phyloP scores from a whole-genome alignment of 768 basidiomycete genomes.

The Pleurotus cornucopiae region DNA sequence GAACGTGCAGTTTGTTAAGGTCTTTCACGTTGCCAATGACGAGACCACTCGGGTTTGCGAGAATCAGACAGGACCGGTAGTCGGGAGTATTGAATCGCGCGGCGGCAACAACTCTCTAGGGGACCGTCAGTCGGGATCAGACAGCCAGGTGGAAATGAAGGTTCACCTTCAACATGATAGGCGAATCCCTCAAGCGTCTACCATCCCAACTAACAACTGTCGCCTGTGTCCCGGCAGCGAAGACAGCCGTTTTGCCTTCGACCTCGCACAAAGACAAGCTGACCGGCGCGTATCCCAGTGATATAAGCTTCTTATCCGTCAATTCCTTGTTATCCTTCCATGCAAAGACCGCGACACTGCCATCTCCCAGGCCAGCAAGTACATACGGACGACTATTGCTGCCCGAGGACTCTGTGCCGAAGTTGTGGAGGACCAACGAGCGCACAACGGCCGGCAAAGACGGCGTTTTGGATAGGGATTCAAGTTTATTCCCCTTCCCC shows the following conservation, averaged over 20 bases:
- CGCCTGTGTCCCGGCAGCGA: constrained; percentile 70
- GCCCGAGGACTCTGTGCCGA: constrained; percentile 38
- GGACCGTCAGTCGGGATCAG: neutral
- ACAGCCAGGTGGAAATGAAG: neutral
- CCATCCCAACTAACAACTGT: constrained; percentile 67
- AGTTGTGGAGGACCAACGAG: constrained; percentile 54
- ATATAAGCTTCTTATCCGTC: constrained; percentile 51
- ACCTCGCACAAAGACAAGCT: constrained; percentile 49
- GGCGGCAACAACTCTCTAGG: constrained; percentile 50
- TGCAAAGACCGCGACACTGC: constrained; percentile 55
- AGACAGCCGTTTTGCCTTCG: constrained; percentile 51
- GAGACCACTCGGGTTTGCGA: constrained; percentile 51
- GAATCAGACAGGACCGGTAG: constrained; percentile 52
- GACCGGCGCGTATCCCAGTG: constrained; percentile 67
- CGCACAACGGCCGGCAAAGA: constrained; percentile 38
- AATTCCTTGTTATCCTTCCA: constrained; percentile 40
- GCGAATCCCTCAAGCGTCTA: constrained; percentile 60
- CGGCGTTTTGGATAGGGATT: constrained; percentile 27
- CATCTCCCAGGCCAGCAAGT: constrained; percentile 73
- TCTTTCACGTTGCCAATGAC: constrained; percentile 64
- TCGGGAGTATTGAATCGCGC: constrained; percentile 41
- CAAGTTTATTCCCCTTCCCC: constrained; percentile 19
- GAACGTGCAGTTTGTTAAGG: constrained; percentile 77
- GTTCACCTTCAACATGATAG: constrained; percentile 64
- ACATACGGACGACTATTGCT: constrained; percentile 46